These are phyloP conservation scores for Apiotrichum gracile DNA, from an alignment of 1,284 basidiomycete genomes.

Conservation along the genomic window DNA sequence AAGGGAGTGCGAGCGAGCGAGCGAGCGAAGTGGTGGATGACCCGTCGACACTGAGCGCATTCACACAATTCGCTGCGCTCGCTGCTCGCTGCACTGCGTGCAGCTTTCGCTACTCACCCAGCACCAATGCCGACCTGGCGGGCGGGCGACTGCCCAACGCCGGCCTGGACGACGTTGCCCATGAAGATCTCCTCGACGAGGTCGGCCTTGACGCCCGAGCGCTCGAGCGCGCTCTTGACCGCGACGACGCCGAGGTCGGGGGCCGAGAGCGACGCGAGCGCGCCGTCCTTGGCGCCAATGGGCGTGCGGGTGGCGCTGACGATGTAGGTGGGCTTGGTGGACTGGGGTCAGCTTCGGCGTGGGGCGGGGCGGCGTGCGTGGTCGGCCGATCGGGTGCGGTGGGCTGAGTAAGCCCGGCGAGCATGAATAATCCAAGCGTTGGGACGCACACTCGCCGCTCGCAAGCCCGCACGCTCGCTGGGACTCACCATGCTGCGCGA, in stretches of 20 bases:
- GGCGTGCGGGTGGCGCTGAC: conserved; percentile 92
- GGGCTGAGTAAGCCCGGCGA: no score
- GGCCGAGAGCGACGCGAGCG: conserved; percentile 80
- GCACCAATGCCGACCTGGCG: conserved; percentile 87
- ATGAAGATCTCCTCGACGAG: conserved; percentile 92
- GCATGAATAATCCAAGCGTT: no score
- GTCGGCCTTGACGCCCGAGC: conserved; percentile 71
- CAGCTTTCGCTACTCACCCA: conserved; percentile 52
- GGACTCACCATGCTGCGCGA: conserved; percentile 18
- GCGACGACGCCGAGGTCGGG: conserved; percentile 84
- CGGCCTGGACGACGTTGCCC: conserved; percentile 94
- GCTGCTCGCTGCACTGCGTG: background rate
- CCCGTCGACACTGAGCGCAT: no score
- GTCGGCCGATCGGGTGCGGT: no score
- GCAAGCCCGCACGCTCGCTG: background rate
- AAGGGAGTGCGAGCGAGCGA: no score
- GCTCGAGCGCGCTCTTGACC: conserved; percentile 81
- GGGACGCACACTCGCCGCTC: no score
- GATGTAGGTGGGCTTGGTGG: conserved; percentile 78
- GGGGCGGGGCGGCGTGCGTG: background rate
- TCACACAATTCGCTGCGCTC: background rate
- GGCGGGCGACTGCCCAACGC: conserved; percentile 90
- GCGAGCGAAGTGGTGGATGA: no score
- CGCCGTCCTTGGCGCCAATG: conserved; percentile 86
- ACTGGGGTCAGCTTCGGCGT: conserved; percentile 20